Base-by-base conservation (phyloP, 345 rosid species). In the Cardiospermum halicacabum region DNA sequence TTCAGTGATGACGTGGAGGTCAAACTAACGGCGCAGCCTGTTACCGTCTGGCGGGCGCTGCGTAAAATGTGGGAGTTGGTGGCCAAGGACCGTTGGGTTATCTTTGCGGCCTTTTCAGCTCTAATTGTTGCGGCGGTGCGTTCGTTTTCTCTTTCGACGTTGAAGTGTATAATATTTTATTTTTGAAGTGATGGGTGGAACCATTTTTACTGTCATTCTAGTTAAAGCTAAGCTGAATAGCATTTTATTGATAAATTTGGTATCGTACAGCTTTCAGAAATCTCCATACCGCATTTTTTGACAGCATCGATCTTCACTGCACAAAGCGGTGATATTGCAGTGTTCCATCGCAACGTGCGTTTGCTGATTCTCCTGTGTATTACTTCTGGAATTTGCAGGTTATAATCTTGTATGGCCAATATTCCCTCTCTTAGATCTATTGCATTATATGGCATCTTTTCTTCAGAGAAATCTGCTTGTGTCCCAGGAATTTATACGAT, bases 251-350 rank as follows among this genome's bases (percentile, higher is more conserved):
- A 47, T 6, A 47, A 16, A 11, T 47, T 47, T 13, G 43, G 53
- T 36, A 7, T 77, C 83, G 65, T 71, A 67, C 89, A 93, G 98
- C 88, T 94, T 63, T 80, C 97, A 36, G 97, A 90, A 82, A 80
- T 94, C 49, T 75, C 80, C 1, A 82, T 90, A 71, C 97, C 97
- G 19, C 97, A 94, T 84, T 94, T 74, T 81, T 72, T 94, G 83
- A 94, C 99, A 19, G 96, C 99, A 51, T 88, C 99, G 11, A 88
- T 93, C 30, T 93, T 93, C 80, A 77, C 96, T 1, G 95, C 97
- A 34, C 90, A 90, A 72, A 85, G 84, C 60, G 76, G 85, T 58
- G 83, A 89, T 70, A 72, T 88, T 39, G 77, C 84, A 39, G 84
- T 87, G 66, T 93, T 93, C 78, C 96, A 66, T 69, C 67, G 77